Percentiles rank a stretch among this genome's conserved stretches.
These are phyloP conservation scores for Pichia californica DNA, from an alignment of 805 yeast genomes.

Conservation along the genomic window DNA sequence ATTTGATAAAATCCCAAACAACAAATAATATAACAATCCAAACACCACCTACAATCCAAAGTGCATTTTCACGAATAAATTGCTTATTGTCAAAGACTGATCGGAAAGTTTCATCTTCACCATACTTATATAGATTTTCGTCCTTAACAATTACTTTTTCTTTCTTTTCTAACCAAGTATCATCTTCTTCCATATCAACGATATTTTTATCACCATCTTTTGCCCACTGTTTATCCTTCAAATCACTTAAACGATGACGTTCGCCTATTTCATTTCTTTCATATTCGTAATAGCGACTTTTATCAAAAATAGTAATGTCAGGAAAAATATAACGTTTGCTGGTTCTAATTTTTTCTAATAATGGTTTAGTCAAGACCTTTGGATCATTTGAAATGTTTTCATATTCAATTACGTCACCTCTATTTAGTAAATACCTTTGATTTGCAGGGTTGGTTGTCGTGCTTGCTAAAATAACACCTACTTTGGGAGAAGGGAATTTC, in stretches of 20 bases:
- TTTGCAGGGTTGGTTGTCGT: slow-evolving; percentile 22
- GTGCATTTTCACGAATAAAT: slow-evolving; percentile 45
- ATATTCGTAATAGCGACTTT: slow-evolving; percentile 41
- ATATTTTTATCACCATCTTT: slow-evolving; percentile 17
- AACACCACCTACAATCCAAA: slow-evolving; percentile 27
- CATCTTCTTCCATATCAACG: slow-evolving; percentile 18
- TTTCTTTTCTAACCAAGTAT: slow-evolving; percentile 28
- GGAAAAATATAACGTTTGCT: slow-evolving; percentile 42
- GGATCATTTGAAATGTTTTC: slow-evolving; percentile 31
- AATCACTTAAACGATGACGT: slow-evolving; percentile 23
- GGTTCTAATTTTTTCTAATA: slow-evolving; percentile 18
- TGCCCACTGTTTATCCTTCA: slow-evolving; percentile 26
- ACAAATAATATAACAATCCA: slow-evolving; percentile 10
- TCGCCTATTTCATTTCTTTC: slow-evolving; percentile 47
- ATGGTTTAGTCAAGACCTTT: slow-evolving; percentile 26
- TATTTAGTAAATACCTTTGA: slow-evolving; percentile 11
- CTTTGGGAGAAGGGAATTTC: slow-evolving; percentile 68
- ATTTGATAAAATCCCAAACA: slow-evolving; percentile 11
- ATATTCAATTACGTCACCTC: slow-evolving; percentile 12
- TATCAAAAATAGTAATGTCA: slow-evolving; percentile 46
- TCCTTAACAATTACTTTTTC: slow-evolving; percentile 13
- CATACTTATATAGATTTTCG: slow-evolving; percentile 20
- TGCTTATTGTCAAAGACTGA: slow-evolving; percentile 37
- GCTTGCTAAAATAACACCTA: slow-evolving; percentile 54
- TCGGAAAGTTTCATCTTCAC: slow-evolving; percentile 26